phyloP scores from a whole-genome alignment of 495 filamentous ascomycete species.

The Stereocaulon alpinum region DNA sequence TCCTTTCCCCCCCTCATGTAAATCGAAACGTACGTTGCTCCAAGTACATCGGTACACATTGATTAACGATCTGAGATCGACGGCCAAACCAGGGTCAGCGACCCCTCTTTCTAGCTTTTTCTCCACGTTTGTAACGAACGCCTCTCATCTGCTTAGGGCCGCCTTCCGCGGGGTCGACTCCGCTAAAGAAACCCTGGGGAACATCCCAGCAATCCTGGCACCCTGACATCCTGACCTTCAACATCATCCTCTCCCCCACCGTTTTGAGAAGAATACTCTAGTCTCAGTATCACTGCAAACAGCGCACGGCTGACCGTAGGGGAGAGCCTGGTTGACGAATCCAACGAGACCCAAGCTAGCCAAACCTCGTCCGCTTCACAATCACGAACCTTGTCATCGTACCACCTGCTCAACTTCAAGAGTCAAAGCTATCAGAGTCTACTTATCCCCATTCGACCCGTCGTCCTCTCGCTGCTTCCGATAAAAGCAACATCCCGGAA shows the following conservation, averaged over 20 bases:
- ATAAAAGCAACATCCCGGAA: not conserved
- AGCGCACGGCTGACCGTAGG: not conserved
- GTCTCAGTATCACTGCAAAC: not conserved
- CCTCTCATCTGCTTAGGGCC: constrained; percentile 11
- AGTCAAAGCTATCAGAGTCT: not conserved
- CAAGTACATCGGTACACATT: no score
- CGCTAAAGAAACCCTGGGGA: constrained; percentile 9
- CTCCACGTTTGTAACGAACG: constrained; percentile 6
- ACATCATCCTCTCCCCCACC: not conserved
- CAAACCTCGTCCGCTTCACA: not conserved
- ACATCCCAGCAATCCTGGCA: constrained; percentile 3
- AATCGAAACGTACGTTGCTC: no score
- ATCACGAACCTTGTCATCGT: not conserved
- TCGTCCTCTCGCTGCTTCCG: not conserved
- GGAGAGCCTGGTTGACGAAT: not conserved
- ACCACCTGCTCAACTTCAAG: constrained; percentile 1
- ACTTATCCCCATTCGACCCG: not conserved
- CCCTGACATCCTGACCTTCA: not conserved
- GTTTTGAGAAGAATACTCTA: not conserved
- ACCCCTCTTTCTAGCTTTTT: constrained; percentile 9
- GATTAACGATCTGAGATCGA: no score
- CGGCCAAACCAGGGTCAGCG: not conserved
- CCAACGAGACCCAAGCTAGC: not conserved
- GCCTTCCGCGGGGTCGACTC: constrained; percentile 9
- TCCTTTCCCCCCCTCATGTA: not conserved